Evolutionary conservation across 1,284 basidiomycete genomes (phyloP).

Genomic region (Rhodotorula mucilaginosa): DNA sequence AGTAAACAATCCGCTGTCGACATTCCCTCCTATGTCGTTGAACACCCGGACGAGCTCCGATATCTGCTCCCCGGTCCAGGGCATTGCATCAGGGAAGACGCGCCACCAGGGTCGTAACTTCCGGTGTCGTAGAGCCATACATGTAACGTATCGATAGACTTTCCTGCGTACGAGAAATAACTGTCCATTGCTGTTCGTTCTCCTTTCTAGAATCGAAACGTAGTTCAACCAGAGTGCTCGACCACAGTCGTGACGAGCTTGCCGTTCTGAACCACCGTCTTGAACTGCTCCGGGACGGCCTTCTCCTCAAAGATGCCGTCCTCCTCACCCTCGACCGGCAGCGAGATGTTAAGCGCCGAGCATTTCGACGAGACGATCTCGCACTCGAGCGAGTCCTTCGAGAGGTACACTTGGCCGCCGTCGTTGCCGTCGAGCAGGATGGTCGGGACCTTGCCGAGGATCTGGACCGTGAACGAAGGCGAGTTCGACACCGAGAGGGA

Average conservation of each 20-base stretch:
- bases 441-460: constrained; percentile 84
- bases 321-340: constrained; percentile 83
- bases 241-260: constrained; percentile 82
- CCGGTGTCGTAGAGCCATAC: not conserved
- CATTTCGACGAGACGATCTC: constrained; percentile 97
- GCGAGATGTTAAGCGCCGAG: constrained; percentile 85
- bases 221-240: constrained; percentile 71
- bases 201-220: not conserved
- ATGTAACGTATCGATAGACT: not conserved
- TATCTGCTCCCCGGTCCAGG: constrained; percentile 59
- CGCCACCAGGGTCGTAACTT: constrained; percentile 1
- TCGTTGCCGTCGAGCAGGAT: constrained; percentile 93
- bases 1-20: constrained; percentile 56
- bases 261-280: constrained; percentile 75
- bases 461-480: constrained; percentile 88
- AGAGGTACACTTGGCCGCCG: constrained; percentile 91
- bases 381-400: constrained; percentile 69
- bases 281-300: constrained; percentile 94
- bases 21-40: constrained; percentile 58
- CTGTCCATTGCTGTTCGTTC: not conserved
- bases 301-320: constrained; percentile 89
- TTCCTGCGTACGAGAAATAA: not conserved
- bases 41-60: constrained; percentile 56
- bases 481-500: constrained; percentile 83
- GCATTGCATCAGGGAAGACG: constrained; percentile 20